Percentiles rank a stretch among this genome's conserved stretches.
Evolutionary conservation across 129 eudicot genomes (phyloP).

Genomic region (Escallonia rubra): DNA sequence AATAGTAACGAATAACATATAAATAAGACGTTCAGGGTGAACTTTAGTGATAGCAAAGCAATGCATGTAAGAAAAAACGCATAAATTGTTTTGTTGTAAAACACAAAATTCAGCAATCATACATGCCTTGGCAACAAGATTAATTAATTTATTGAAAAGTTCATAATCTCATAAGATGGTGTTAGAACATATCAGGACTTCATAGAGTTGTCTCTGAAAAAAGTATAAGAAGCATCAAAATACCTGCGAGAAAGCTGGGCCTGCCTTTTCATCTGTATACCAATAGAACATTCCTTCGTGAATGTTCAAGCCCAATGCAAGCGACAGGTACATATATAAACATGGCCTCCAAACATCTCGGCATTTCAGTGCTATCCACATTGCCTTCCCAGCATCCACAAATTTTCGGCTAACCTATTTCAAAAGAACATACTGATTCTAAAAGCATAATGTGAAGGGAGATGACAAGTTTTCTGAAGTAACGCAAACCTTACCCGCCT

Average conservation of each 20-base stretch:
- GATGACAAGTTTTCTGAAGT: constrained; percentile 5
- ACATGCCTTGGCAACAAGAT: no score
- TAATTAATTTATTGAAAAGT: no score
- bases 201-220: background rate
- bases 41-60: background rate
- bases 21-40: background rate
- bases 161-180: background rate
- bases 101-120: no score
- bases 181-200: background rate
- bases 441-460: background rate
- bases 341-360: constrained; percentile 91
- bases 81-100: background rate
- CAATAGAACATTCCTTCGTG: constrained; percentile 97
- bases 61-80: background rate
- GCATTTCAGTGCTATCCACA: constrained; percentile 66
- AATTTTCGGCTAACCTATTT: constrained; percentile 61
- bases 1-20: no score
- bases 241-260: constrained; percentile 93
- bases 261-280: constrained; percentile 72
- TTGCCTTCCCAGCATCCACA: constrained; percentile 62
- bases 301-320: constrained; percentile 63
- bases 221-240: background rate
- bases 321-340: constrained; percentile 86
- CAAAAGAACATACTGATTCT: constrained; percentile 6
- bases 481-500: constrained; percentile 45